Evolutionary conservation across 1,284 basidiomycete species (phyloP), one percentile per base, ranked within the genome.

Genomic region (Albatrellus sp.): DNA sequence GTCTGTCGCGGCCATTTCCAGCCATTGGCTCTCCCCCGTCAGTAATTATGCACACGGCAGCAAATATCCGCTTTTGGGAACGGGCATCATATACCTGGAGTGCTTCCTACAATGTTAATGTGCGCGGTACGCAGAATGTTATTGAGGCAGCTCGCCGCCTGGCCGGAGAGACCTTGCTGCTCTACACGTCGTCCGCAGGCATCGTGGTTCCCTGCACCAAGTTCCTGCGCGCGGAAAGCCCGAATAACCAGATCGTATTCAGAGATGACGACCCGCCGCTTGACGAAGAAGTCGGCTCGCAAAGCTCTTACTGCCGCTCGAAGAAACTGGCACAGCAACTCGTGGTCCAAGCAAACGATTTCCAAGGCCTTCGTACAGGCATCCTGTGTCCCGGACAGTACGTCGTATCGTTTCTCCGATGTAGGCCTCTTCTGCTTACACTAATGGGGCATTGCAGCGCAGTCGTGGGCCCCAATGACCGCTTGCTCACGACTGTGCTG

Each of bases 21-120:
- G 46, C 48, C 2, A 57, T 53, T n/a, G 54, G 54, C 0, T 24
- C 42, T 3, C 55, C 54, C 2, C 59, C 63, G 3, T 51, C 46
- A 10, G 58, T 64, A 6, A 59, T 63, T 33, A 60, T 57, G 46
- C 60, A 63, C 44, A 60, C 55, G 1, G 63, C 61, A 3, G 61
- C 59, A 5, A 49, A 50, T 19, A 62, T 64, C 19, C 57, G 60
- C 16, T 64, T 64, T 50, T 64, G 61, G 59, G 61, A 64, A 42
- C 60, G 63, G 8, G 49, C 51, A 3, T 49, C 52, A 2, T 64
- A 63, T 37, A 55, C 60, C 20, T 62, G 56, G 54, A 20, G 49
- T 12, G 45, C 56, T 2, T 59, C 62, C 3, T 55, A 60, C 43
- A 38, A 44, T 2, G 54, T 64, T 8, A 65, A 65, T 29, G 63